These are phyloP conservation scores for Coemansia sp. DNA, from an alignment of 192 early-diverging fungal genomes.

Conservation along the genomic window DNA sequence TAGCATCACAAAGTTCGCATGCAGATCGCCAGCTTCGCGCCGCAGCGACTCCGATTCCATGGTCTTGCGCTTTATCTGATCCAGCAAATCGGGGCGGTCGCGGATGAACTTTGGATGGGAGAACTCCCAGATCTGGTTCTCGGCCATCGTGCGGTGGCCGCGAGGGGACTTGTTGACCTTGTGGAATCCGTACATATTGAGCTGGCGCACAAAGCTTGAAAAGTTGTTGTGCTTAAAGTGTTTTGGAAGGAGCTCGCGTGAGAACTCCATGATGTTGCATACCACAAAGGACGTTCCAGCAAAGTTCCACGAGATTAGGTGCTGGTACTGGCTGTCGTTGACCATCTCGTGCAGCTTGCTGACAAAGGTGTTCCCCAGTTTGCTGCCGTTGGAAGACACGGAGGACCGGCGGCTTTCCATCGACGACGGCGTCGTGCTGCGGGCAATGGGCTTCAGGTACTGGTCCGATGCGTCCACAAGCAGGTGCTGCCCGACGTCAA, in stretches of 20 bases:
- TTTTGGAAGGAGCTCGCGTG: constrained; percentile 85
- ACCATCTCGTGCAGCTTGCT: constrained; percentile 78
- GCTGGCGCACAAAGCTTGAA: constrained; percentile 84
- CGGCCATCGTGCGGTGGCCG: constrained; percentile 77
- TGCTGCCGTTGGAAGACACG: constrained; percentile 48
- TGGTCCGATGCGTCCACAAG: constrained; percentile 52
- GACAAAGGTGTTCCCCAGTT: constrained; percentile 60
- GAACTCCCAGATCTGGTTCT: constrained; percentile 93
- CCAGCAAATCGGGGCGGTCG: constrained; percentile 72
- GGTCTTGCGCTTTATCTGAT: constrained; percentile 91
- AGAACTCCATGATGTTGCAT: constrained; percentile 88
- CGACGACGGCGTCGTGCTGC: constrained; percentile 53
- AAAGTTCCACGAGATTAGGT: constrained; percentile 88
- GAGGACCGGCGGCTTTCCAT: constrained; percentile 54
- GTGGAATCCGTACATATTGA: constrained; percentile 89
- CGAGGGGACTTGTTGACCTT: constrained; percentile 90
- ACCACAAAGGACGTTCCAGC: constrained; percentile 87
- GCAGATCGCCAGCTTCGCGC: constrained; percentile 74
- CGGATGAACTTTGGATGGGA: constrained; percentile 80
- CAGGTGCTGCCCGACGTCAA: constrained; percentile 43
- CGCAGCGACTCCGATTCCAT: constrained; percentile 79
- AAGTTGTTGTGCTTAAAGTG: constrained; percentile 96
- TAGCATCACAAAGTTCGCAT: constrained; percentile 73
- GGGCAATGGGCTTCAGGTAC: constrained; percentile 52
- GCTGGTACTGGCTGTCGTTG: constrained; percentile 79